Base-by-base conservation (phyloP, 495 filamentous ascomycete genomes). In the Talaromyces stipitatus region DNA sequence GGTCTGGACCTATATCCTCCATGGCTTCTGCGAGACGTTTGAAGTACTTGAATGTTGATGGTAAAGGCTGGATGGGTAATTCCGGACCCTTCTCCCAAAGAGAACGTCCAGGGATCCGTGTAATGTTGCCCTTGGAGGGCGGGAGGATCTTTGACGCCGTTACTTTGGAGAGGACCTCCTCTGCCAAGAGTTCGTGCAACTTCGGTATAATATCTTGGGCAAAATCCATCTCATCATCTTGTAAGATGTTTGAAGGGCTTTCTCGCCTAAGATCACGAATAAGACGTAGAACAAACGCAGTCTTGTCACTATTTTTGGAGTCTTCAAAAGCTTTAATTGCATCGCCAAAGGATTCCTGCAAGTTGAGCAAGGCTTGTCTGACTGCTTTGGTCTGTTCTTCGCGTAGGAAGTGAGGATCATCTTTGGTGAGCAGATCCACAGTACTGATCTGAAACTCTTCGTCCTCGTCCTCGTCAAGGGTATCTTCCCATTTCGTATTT, bases 41-140 rank as follows among this genome's bases (percentile, higher is more conserved):
- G 41, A 97, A 65, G 54, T 92, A 87, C 58, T 80, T 81, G 67
- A 96, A 95, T 2, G 84, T 80, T 26, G 78, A 77, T 0, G 89
- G 84, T 1, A 91, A 91, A 0, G 92, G 91, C 60, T 91, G 89
- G n/a, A 85, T 74, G 1, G 94, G 94, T 24, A 95, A 64, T 30
- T 80, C 77, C 0, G 89, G 91, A 18, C 80, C 73, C 0, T 87
- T 87, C 62, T 94, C 90, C 90, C 89, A 95, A 1, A 95, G 77
- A 1, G 78, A 74, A 57, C 81, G 72, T 16, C 84, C 72, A 52
- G 69, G 73, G 0, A 76, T 54, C n/a, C 24, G 50, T n/a, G 45
- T n/a, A 16, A 60, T 18, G 2, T 57, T 62, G 23, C 62, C 51
- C 2, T 60, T 60, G 12, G 54, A 27, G 11, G 27, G 26, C 14